Evolutionary conservation across 2,329 filamentous ascomycete species (phyloP).

Genomic region (Aspergillus eucalypticola): DNA sequence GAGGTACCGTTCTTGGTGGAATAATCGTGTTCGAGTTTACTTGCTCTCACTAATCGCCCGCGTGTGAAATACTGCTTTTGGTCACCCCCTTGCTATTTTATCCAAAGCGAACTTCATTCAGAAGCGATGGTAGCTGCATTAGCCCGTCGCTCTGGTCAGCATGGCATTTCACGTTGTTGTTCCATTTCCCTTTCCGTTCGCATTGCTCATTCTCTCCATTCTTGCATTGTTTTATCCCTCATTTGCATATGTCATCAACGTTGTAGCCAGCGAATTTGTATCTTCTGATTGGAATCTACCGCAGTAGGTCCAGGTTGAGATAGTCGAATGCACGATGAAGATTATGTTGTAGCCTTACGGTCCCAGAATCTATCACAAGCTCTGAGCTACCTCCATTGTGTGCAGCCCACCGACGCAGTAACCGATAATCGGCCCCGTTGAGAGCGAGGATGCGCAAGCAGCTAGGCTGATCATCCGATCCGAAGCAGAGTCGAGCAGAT

Average conservation of each 20-base stretch:
- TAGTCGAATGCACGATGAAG: background rate
- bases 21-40: background rate
- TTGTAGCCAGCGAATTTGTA: constrained; percentile 3
- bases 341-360: background rate
- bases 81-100: background rate
- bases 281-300: background rate
- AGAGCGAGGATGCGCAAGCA: constrained; percentile 53
- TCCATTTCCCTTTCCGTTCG: background rate
- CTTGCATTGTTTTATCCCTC: background rate
- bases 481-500: background rate
- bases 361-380: background rate
- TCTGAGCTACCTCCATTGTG: too few relatives aligned
- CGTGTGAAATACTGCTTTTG: background rate
- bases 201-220: background rate
- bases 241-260: background rate
- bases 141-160: background rate
- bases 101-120: background rate
- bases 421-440: constrained; percentile 36
- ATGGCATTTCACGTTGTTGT: background rate
- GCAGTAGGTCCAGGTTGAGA: constrained; percentile 1
- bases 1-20: background rate
- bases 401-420: background rate
- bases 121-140: background rate
- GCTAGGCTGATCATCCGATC: constrained; percentile 27
- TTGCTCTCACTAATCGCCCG: background rate